phyloP scores from a whole-genome alignment of 176 grass and related monocot genomes.

The Avena atlantica region DNA sequence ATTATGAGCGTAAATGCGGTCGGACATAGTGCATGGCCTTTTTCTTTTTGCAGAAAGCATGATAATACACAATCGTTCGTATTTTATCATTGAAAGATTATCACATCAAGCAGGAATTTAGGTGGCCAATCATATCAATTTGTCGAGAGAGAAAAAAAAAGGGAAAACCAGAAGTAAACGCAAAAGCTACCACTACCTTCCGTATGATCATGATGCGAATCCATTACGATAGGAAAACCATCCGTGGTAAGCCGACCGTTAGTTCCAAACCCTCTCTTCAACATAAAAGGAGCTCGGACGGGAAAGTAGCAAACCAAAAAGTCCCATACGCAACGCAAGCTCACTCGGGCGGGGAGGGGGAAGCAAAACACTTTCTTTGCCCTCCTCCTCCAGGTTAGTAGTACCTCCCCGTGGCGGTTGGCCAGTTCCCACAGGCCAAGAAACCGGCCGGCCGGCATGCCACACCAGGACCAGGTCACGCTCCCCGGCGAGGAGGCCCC shows the following conservation, averaged over 20 bases:
- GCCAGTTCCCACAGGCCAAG: background rate
- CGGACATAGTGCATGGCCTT: too few relatives aligned
- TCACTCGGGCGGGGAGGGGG: too few relatives aligned
- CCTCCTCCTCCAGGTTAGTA: background rate
- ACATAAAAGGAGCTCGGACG: background rate
- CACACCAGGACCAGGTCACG: background rate
- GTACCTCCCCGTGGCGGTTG: background rate
- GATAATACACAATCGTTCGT: background rate
- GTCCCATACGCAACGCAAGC: background rate
- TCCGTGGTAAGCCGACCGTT: constrained; percentile 13
- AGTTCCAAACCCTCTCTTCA: constrained; percentile 1
- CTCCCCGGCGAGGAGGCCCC: background rate
- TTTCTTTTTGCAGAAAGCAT: background rate
- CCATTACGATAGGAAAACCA: background rate
- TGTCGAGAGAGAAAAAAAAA: background rate
- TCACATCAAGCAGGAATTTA: background rate
- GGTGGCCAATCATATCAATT: background rate
- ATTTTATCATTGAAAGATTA: background rate
- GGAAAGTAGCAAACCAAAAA: background rate
- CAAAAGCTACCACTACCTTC: background rate
- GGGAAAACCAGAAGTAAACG: background rate
- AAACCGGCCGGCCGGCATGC: constrained; percentile 33
- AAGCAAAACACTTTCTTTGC: background rate
- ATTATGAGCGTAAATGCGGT: too few relatives aligned
- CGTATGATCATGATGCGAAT: background rate